Conservation (phyloP, 2,329 filamentous ascomycete genomes). For the Microdochium nivale region DNA sequence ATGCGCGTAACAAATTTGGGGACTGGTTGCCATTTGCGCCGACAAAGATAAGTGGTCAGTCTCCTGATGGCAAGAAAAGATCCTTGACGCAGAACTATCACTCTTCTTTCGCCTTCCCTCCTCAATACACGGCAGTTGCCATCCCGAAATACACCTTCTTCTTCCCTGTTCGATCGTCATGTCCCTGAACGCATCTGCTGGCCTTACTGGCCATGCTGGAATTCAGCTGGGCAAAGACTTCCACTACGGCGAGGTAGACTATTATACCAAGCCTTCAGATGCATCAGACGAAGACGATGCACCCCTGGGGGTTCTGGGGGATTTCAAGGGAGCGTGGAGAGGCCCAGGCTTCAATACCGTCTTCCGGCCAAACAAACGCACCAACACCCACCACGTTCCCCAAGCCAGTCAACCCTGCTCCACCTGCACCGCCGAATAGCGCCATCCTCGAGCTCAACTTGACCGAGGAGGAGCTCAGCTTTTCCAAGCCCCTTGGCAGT, state of each 20-base stretch:
- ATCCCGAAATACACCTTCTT: not conserved
- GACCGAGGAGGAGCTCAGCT: slow-evolving; percentile 23
- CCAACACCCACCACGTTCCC: slow-evolving; percentile 10
- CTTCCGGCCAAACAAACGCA: slow-evolving; percentile 23
- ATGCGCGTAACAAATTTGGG: no score
- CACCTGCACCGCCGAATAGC: slow-evolving; percentile 9
- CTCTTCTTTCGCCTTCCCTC: no score
- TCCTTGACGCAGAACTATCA: no score
- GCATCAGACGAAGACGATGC: not conserved
- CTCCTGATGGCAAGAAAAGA: no score
- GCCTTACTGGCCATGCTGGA: not conserved
- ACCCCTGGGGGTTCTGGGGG: slow-evolving; percentile 11
- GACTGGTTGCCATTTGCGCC: no score
- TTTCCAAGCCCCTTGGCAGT: slow-evolving; percentile 19
- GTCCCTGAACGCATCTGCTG: no score
- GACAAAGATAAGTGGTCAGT: no score
- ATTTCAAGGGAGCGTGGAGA: slow-evolving; percentile 18
- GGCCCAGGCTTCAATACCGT: slow-evolving; percentile 29
- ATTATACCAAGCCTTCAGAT: not conserved
- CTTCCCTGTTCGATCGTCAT: not conserved
- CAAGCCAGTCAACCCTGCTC: slow-evolving; percentile 4
- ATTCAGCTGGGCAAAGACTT: not conserved
- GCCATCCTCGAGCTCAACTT: slow-evolving; percentile 29
- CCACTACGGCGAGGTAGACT: not conserved
- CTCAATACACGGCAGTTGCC: no score